Percentiles rank a stretch among this genome's conserved stretches.
Evolutionary conservation across 2,329 filamentous ascomycete genomes (phyloP).

Genomic region (Didymosphaeria variabile): DNA sequence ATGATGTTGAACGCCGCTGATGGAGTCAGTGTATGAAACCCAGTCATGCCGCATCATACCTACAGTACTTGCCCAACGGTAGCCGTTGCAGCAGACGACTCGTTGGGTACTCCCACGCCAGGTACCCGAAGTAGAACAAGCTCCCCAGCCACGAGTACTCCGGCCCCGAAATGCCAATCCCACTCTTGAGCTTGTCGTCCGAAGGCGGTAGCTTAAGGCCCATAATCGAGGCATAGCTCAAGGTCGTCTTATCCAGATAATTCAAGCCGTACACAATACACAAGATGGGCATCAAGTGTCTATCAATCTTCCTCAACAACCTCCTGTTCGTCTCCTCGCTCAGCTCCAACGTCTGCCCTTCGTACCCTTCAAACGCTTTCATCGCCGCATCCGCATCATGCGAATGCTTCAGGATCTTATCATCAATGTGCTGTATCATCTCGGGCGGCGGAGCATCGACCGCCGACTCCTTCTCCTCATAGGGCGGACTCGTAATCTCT

Average conservation of each 20-base stretch:
- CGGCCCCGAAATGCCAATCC: slow-evolving; percentile 57
- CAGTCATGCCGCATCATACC: not conserved
- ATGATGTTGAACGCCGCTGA: slow-evolving; percentile 67
- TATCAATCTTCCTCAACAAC: slow-evolving; percentile 69
- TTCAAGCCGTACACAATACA: slow-evolving; percentile 67
- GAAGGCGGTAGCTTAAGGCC: slow-evolving; percentile 52
- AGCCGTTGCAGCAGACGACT: slow-evolving; percentile 70
- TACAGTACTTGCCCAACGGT: slow-evolving; percentile 71
- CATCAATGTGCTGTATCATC: slow-evolving; percentile 29
- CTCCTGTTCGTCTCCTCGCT: slow-evolving; percentile 66
- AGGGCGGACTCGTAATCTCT: not conserved
- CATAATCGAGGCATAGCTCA: slow-evolving; percentile 63
- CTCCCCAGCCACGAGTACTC: slow-evolving; percentile 62
- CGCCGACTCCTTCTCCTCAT: slow-evolving; percentile 30
- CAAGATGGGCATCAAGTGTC: slow-evolving; percentile 68
- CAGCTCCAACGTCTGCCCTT: slow-evolving; percentile 62
- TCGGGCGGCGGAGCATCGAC: slow-evolving; percentile 20
- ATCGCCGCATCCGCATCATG: slow-evolving; percentile 69
- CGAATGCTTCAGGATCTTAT: slow-evolving; percentile 56
- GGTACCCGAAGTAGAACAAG: slow-evolving; percentile 64
- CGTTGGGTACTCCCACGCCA: slow-evolving; percentile 72
- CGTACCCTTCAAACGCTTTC: slow-evolving; percentile 61
- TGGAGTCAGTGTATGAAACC: slow-evolving; percentile 17
- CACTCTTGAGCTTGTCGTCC: slow-evolving; percentile 43
- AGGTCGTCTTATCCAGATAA: slow-evolving; percentile 67